These are phyloP conservation scores for Xylariaceae sp. DNA, from an alignment of 2,329 filamentous ascomycete species.

Conservation along the genomic window DNA sequence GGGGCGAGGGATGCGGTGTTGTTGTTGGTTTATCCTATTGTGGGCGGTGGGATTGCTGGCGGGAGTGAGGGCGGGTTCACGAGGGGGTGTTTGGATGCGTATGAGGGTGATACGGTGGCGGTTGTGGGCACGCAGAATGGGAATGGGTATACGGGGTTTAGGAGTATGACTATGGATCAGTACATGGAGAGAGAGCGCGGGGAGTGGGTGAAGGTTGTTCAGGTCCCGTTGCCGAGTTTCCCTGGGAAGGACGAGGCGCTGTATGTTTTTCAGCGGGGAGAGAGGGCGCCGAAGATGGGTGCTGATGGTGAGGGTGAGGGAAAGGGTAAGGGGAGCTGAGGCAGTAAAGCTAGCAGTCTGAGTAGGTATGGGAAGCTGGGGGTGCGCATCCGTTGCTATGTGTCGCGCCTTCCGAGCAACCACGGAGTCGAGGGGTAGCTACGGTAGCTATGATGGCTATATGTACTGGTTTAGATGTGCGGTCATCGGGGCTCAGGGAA, in stretches of 20 bases:
- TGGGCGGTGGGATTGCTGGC: constrained; percentile 62
- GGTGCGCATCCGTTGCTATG: too few relatives aligned
- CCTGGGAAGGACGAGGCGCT: constrained; percentile 74
- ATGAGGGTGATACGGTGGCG: constrained; percentile 62
- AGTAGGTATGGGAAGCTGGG: too few relatives aligned
- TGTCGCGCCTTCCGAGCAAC: too few relatives aligned
- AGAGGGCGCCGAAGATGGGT: constrained; percentile 29
- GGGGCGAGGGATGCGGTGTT: constrained; percentile 57
- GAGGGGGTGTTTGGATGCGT: constrained; percentile 57
- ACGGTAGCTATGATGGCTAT: too few relatives aligned
- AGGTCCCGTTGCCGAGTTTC: constrained; percentile 70
- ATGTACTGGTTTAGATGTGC: too few relatives aligned
- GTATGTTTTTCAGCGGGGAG: constrained; percentile 60
- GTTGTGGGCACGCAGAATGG: constrained; percentile 72
- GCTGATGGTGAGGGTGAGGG: too few relatives aligned
- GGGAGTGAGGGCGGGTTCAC: constrained; percentile 66
- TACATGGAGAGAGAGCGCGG: constrained; percentile 56
- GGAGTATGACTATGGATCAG: constrained; percentile 59
- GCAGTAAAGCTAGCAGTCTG: too few relatives aligned
- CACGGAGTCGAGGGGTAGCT: too few relatives aligned
- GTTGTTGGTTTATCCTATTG: constrained; percentile 71
- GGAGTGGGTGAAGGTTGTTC: constrained; percentile 57
- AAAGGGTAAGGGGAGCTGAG: too few relatives aligned
- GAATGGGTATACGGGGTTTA: constrained; percentile 73
- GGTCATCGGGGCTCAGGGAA: too few relatives aligned